Conservation (phyloP, 2,329 filamentous ascomycete genomes). For the Diplodia sapinea region DNA sequence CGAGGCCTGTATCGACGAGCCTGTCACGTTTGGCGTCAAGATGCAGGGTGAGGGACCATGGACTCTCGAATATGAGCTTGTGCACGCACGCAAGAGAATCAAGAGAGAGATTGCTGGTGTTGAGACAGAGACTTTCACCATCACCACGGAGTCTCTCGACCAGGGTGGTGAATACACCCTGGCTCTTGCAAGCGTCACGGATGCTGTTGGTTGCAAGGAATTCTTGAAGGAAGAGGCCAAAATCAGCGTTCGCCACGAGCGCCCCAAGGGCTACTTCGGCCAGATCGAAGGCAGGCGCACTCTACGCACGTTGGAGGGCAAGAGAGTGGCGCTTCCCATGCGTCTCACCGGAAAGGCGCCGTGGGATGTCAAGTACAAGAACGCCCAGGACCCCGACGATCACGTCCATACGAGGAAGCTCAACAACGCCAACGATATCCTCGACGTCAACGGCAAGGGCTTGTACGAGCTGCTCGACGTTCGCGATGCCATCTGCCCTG, state of each 20-base stretch:
- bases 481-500: constrained; percentile 79
- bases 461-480: constrained; percentile 81
- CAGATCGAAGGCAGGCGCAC: constrained; percentile 79
- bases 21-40: constrained; percentile 73
- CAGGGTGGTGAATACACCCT: constrained; percentile 91
- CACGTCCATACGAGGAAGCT: constrained; percentile 53
- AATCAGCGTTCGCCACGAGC: constrained; percentile 85
- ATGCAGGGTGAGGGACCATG: constrained; percentile 86
- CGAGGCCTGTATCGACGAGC: constrained; percentile 82
- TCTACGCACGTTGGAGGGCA: constrained; percentile 77
- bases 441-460: constrained; percentile 67
- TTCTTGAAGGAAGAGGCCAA: constrained; percentile 83
- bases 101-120: constrained; percentile 71
- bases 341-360: constrained; percentile 84
- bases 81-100: constrained; percentile 84
- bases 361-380: constrained; percentile 80
- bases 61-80: constrained; percentile 87
- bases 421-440: constrained; percentile 68
- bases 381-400: constrained; percentile 59
- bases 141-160: constrained; percentile 74
- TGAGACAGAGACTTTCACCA: constrained; percentile 66
- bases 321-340: constrained; percentile 75
- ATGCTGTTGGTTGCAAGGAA: constrained; percentile 84
- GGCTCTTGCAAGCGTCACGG: constrained; percentile 82
- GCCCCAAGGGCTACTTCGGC: constrained; percentile 85